A percentile compares a stretch with the other conserved stretches of the same genome.
phyloP scores from a whole-genome alignment of 306 rosid genomes.

The Prosopis cineraria region DNA sequence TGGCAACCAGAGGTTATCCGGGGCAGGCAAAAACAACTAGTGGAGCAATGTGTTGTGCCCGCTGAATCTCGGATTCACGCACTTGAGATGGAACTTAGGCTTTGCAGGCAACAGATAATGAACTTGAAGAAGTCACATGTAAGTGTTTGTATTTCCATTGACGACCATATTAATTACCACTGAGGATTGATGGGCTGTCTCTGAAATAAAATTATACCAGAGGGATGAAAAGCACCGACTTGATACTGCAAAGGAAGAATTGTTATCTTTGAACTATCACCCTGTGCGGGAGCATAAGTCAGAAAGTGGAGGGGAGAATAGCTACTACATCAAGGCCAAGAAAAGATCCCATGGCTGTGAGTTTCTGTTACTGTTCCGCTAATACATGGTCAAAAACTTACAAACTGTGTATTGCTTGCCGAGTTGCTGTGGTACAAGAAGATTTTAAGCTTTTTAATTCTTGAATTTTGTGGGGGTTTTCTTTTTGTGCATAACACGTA shows the following conservation, averaged over 20 bases:
- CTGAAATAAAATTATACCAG: conserved; percentile 53
- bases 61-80: conserved; percentile 53
- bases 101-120: conserved; percentile 58
- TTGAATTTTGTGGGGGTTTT: neutral
- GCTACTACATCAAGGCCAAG: conserved; percentile 40
- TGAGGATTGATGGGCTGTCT: conserved; percentile 27
- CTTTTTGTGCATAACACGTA: neutral
- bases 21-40: conserved; percentile 57
- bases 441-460: neutral
- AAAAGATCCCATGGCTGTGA: conserved; percentile 53
- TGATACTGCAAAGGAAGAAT: conserved; percentile 60
- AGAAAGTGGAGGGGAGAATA: conserved; percentile 27
- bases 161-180: conserved; percentile 3
- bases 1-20: conserved; percentile 86
- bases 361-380: conserved; percentile 27
- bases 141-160: conserved; percentile 45
- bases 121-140: conserved; percentile 65
- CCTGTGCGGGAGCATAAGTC: conserved; percentile 52
- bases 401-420: conserved; percentile 4
- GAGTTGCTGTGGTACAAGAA: neutral
- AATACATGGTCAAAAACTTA: neutral
- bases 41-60: conserved; percentile 61
- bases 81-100: conserved; percentile 64
- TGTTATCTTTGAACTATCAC: conserved; percentile 62
- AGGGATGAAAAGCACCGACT: conserved; percentile 65